Evolutionary conservation across 2,329 filamentous ascomycete species (phyloP).

Genomic region (Trichoderma gracile): DNA sequence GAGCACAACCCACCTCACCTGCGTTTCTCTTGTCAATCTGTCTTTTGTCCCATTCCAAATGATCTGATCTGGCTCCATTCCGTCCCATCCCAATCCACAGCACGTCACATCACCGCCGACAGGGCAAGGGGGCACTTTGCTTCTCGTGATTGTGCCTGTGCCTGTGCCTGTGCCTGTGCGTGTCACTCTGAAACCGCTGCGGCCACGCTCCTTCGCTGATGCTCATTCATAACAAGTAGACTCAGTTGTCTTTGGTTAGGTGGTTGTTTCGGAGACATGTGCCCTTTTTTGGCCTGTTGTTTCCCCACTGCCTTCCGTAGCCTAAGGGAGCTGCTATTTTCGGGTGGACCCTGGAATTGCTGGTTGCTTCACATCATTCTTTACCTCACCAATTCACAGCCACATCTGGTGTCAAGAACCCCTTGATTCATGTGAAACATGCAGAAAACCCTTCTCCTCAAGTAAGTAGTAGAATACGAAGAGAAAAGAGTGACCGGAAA

Average conservation of each 20-base stretch:
- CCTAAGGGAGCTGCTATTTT: slow-evolving; percentile 10
- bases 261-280: not conserved
- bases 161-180: not conserved
- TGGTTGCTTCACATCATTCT: not conserved
- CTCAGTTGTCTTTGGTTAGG: not conserved
- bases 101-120: no score
- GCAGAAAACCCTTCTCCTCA: not conserved
- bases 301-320: not conserved
- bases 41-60: not conserved
- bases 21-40: not conserved
- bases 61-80: not conserved
- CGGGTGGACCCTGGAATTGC: not conserved
- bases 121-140: not conserved
- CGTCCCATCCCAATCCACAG: not conserved
- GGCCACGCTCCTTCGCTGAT: not conserved
- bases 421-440: not conserved
- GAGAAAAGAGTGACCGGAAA: no score
- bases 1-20: slow-evolving; percentile 2
- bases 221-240: not conserved
- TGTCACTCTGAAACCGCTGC: slow-evolving; percentile 9
- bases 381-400: not conserved
- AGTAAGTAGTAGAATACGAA: not conserved
- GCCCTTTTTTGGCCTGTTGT: not conserved
- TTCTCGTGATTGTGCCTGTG: not conserved
- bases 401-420: not conserved